Evolutionary conservation across 2,329 filamentous ascomycete genomes (phyloP).

Genomic region (Hypomyces perniciosus): DNA sequence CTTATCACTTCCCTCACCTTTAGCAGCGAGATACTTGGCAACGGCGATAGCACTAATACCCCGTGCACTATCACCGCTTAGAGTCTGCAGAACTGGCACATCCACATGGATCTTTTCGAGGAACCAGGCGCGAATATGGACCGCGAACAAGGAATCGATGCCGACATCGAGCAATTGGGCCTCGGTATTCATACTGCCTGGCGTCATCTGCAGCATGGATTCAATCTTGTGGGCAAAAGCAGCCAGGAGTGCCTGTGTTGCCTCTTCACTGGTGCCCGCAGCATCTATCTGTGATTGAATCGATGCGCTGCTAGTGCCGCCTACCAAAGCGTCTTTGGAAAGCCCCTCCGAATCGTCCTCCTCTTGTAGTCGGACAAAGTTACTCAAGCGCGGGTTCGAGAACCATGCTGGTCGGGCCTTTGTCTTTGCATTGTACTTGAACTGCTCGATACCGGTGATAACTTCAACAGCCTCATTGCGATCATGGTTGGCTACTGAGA

Average conservation of each 20-base stretch:
- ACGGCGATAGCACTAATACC: background rate
- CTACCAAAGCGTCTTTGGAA: background rate
- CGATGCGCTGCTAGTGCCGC: background rate
- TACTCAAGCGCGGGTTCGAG: background rate
- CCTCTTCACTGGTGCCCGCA: background rate
- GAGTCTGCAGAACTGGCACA: constrained; percentile 38
- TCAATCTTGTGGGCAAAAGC: constrained; percentile 5
- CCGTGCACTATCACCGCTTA: constrained; percentile 11
- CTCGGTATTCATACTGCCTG: constrained; percentile 2
- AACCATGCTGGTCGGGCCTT: background rate
- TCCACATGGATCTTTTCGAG: constrained; percentile 38
- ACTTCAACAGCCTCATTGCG: constrained; percentile 3
- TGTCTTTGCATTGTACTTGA: background rate
- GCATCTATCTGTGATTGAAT: background rate
- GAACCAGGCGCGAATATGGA: constrained; percentile 42
- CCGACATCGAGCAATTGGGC: constrained; percentile 17
- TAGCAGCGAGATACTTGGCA: background rate
- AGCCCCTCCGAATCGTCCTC: background rate
- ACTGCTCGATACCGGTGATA: background rate
- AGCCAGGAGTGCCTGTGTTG: background rate
- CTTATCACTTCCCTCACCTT: background rate
- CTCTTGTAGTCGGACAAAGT: background rate
- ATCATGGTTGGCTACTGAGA: background rate
- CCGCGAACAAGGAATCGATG: constrained; percentile 23
- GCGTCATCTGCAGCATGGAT: constrained; percentile 1